Evolutionary conservation across 164 flowering plant genomes (phyloP).

Genomic region (Euptelea pleiosperma): DNA sequence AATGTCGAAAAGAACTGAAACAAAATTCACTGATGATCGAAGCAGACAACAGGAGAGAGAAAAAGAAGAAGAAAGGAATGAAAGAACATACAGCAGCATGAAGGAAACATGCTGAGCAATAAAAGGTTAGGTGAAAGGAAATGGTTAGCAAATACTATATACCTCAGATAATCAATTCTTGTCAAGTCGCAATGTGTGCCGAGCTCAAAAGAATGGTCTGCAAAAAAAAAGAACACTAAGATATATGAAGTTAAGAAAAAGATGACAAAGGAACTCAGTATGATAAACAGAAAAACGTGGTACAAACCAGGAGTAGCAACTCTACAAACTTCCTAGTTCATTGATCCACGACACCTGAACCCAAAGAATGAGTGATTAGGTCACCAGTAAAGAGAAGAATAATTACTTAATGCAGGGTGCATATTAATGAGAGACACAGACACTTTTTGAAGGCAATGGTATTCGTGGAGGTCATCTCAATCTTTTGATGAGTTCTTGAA

Average conservation of each 20-base stretch:
- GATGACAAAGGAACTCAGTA: not conserved
- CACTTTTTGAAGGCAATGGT: not conserved
- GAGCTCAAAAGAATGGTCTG: constrained; percentile 6
- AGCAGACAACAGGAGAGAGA: too few species aligned
- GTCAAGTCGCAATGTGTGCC: not conserved
- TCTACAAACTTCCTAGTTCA: constrained; percentile 42
- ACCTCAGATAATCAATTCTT: constrained; percentile 13
- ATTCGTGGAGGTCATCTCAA: too few species aligned
- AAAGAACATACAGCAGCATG: too few species aligned
- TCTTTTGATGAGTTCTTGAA: too few species aligned
- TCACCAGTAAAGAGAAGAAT: not conserved
- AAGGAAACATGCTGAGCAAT: too few species aligned
- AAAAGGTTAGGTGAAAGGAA: not conserved
- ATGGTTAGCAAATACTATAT: not conserved
- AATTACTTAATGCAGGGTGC: not conserved
- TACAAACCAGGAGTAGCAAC: constrained; percentile 21
- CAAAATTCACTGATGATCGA: too few species aligned
- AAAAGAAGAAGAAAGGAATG: too few species aligned
- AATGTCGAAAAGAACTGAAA: too few species aligned
- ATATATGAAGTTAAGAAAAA: not conserved
- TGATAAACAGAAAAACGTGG: not conserved
- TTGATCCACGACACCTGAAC: constrained; percentile 76
- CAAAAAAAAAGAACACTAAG: not conserved
- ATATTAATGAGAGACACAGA: too few species aligned
- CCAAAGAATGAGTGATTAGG: constrained; percentile 8